Evolutionary conservation across 1,284 basidiomycete species (phyloP).

Genomic region (Coriolopsis trogii): DNA sequence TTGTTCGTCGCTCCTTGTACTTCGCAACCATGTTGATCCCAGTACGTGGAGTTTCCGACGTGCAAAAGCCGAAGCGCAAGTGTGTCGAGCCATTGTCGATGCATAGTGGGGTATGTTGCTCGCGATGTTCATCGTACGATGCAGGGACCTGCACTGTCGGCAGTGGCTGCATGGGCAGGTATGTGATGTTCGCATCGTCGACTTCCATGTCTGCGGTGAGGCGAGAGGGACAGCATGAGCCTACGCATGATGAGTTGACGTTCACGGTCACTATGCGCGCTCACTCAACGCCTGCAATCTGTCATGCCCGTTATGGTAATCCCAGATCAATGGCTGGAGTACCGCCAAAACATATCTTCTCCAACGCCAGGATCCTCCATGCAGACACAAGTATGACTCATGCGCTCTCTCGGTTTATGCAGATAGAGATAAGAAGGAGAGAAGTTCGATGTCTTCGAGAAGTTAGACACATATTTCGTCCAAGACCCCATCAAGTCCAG

Average conservation of each 20-base stretch:
- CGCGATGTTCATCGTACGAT: slow-evolving; percentile 40
- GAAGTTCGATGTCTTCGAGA: no score
- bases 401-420: no score
- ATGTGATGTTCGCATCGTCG: slow-evolving; percentile 29
- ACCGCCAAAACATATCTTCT: not conserved
- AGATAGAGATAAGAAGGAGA: no score
- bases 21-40: slow-evolving; percentile 78
- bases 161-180: slow-evolving; percentile 28
- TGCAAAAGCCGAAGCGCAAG: slow-evolving; percentile 88
- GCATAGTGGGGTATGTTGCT: slow-evolving; percentile 66
- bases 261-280: slow-evolving; percentile 1
- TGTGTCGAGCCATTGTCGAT: slow-evolving; percentile 93
- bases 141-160: slow-evolving; percentile 30
- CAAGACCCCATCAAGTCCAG: no score
- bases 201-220: slow-evolving; percentile 15
- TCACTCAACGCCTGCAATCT: slow-evolving; percentile 6
- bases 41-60: slow-evolving; percentile 52
- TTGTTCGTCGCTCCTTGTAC: slow-evolving; percentile 87
- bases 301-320: slow-evolving; percentile 5
- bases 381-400: not conserved
- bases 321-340: no score
- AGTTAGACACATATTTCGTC: no score
- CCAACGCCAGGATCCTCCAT: no score
- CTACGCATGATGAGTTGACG: no score
- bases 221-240: no score